These are phyloP conservation scores for Scheffersomyces parashehatae DNA, from an alignment of 1,139 yeast genomes.

Conservation along the genomic window DNA sequence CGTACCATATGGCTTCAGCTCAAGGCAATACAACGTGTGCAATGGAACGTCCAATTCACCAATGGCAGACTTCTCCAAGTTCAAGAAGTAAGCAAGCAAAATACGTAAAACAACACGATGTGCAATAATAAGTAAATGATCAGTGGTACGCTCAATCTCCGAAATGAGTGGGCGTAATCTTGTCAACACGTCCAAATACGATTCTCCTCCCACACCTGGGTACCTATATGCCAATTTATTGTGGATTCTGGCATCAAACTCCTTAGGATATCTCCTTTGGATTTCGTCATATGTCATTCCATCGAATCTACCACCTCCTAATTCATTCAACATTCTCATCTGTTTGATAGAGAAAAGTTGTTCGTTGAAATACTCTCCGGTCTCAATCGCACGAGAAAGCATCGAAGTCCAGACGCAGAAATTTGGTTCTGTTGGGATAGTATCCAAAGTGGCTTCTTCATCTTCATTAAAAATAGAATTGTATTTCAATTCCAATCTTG, in stretches of 20 bases:
- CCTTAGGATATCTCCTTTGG: conserved; percentile 68
- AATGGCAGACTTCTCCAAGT: conserved; percentile 76
- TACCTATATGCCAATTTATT: conserved; percentile 83
- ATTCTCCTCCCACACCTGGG: conserved; percentile 98
- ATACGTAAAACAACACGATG: conserved; percentile 92
- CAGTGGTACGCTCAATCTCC: conserved; percentile 89
- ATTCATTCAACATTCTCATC: conserved; percentile 90
- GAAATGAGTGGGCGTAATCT: conserved; percentile 87
- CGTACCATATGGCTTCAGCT: conserved; percentile 93
- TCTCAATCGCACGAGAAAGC: conserved; percentile 75
- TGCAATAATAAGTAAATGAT: conserved; percentile 77
- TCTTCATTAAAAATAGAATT: conserved; percentile 29
- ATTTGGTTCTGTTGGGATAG: conserved; percentile 59
- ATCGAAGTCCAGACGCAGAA: conserved; percentile 94
- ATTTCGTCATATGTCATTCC: conserved; percentile 63
- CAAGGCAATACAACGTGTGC: conserved; percentile 85
- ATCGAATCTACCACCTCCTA: conserved; percentile 90
- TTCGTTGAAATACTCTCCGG: conserved; percentile 74
- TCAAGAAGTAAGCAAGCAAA: conserved; percentile 83
- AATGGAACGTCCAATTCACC: conserved; percentile 92
- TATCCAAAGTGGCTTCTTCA: conserved; percentile 27
- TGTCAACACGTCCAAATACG: conserved; percentile 89
- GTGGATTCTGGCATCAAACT: conserved; percentile 70
- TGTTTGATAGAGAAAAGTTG: conserved; percentile 78
- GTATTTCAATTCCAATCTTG: conserved; percentile 43